Evolutionary conservation across 306 rosid genomes (phyloP).

Genomic region (Begonia loranthoides): DNA sequence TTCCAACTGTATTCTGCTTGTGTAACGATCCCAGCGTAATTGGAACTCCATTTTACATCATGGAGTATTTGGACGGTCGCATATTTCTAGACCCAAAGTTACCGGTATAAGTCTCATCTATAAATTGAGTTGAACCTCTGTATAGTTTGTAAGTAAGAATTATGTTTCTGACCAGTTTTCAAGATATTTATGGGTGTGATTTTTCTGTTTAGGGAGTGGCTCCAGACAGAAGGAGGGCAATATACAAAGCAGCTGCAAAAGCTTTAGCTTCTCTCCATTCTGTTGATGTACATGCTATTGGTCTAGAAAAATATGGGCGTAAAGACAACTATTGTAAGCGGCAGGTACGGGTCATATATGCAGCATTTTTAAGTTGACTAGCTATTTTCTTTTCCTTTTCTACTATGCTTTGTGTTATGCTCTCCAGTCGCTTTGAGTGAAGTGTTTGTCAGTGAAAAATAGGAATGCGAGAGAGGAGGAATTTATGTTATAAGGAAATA

Average conservation of each 20-base stretch:
- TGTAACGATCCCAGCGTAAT: conserved; percentile 67
- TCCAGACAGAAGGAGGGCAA: conserved; percentile 49
- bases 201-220: conserved; percentile 42
- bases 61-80: conserved; percentile 94
- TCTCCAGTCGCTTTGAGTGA: no score
- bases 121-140: background rate
- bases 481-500: no score
- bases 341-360: conserved; percentile 31
- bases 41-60: conserved; percentile 82
- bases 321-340: conserved; percentile 71
- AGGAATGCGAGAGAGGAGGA: no score
- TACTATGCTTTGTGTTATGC: no score
- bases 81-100: conserved; percentile 57
- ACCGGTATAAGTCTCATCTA: conserved; percentile 34
- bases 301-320: conserved; percentile 70
- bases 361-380: no score
- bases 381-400: no score
- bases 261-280: conserved; percentile 67
- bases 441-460: no score
- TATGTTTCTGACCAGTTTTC: no score
- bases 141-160: no score
- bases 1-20: conserved; percentile 70
- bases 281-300: conserved; percentile 56
- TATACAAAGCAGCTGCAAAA: conserved; percentile 56
- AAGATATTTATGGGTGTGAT: conserved; percentile 7